Percentiles rank a stretch among this genome's conserved stretches.
These are phyloP conservation scores for Tetrapisispora iriomotensis DNA, from an alignment of 805 yeast species.

Conservation along the genomic window DNA sequence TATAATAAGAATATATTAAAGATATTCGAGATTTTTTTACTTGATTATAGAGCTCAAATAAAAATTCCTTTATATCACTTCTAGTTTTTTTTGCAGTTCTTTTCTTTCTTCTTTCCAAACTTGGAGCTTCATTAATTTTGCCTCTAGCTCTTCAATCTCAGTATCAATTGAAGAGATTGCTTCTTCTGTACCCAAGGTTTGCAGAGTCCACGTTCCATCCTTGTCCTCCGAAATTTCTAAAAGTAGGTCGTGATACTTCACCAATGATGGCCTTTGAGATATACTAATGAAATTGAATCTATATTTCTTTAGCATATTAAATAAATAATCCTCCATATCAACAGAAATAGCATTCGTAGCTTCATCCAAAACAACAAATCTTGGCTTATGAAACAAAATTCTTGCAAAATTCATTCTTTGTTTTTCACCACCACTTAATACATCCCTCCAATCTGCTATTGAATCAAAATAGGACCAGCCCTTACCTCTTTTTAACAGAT, in stretches of 20 bases:
- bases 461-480: conserved; percentile 39
- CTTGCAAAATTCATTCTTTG: conserved; percentile 87
- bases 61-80: conserved; percentile 19
- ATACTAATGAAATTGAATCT: conserved; percentile 72
- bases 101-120: conserved; percentile 50
- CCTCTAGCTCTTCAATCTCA: conserved; percentile 60
- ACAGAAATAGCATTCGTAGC: conserved; percentile 89
- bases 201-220: conserved; percentile 47
- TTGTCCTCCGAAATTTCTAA: conserved; percentile 55
- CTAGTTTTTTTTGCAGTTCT: conserved; percentile 39
- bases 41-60: background rate
- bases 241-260: conserved; percentile 74
- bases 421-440: conserved; percentile 93
- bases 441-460: conserved; percentile 71
- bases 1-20: too few species aligned
- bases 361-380: conserved; percentile 79
- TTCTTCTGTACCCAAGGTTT: conserved; percentile 55
- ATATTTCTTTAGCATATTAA: conserved; percentile 60
- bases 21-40: background rate
- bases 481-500: conserved; percentile 56
- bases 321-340: conserved; percentile 80
- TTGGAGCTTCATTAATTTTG: conserved; percentile 49
- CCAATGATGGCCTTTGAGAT: conserved; percentile 71
- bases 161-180: conserved; percentile 60
- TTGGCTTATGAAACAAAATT: conserved; percentile 67